Conservation (phyloP, 2,329 filamentous ascomycete genomes). For the Orbilia blumenaviensis region DNA sequence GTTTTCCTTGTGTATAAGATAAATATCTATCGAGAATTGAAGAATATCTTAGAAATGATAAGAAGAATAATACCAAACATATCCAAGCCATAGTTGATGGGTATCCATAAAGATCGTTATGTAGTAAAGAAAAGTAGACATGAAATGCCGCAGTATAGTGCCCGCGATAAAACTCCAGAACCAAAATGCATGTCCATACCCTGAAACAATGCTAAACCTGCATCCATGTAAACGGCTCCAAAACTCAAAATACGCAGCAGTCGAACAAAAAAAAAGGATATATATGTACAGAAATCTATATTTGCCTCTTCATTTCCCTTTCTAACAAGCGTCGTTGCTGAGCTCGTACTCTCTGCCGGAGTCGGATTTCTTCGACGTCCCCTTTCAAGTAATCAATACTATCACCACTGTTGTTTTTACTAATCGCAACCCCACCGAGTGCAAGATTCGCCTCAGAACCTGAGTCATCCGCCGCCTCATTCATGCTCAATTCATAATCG, state of each 20-base stretch:
- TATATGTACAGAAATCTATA: constrained; percentile 13
- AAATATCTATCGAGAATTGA: too few species aligned
- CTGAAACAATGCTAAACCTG: background rate
- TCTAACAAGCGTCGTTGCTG: constrained; percentile 42
- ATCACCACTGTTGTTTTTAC: constrained; percentile 25
- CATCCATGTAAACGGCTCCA: background rate
- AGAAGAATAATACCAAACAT: background rate
- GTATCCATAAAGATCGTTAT: constrained; percentile 52
- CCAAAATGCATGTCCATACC: background rate
- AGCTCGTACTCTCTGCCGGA: constrained; percentile 30
- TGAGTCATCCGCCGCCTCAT: constrained; percentile 22
- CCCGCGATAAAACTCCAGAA: constrained; percentile 27
- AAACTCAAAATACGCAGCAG: background rate
- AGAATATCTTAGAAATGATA: too few species aligned
- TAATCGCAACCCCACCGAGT: background rate
- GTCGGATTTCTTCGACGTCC: constrained; percentile 40
- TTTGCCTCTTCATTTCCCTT: constrained; percentile 54
- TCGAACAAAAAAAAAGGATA: background rate
- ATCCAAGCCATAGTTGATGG: constrained; percentile 34
- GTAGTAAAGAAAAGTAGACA: background rate
- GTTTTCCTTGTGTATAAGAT: too few species aligned
- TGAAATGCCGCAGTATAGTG: constrained; percentile 11
- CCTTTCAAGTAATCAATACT: constrained; percentile 30
- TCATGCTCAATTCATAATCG: constrained; percentile 49
- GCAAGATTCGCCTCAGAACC: constrained; percentile 30